Evolutionary conservation across 1,284 basidiomycete genomes (phyloP).

Genomic region (Ganoderma leucocontextum): DNA sequence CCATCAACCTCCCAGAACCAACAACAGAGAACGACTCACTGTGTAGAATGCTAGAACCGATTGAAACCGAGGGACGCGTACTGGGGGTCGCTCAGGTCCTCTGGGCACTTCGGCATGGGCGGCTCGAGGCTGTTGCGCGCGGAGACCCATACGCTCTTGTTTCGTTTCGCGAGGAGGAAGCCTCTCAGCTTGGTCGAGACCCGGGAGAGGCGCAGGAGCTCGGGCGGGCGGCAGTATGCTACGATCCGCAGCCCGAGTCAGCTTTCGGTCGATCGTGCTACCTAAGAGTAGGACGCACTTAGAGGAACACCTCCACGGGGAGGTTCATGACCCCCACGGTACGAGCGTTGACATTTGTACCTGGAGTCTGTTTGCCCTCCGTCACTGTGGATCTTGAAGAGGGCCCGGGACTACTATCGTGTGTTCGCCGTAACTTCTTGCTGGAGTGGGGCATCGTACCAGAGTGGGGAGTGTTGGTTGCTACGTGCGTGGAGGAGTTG

Average conservation of each 20-base stretch:
- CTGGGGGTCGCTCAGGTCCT: constrained; percentile 6
- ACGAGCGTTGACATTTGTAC: constrained; percentile 3
- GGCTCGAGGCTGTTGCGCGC: constrained; percentile 10
- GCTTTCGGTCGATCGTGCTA: not conserved
- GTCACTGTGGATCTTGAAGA: too few species aligned
- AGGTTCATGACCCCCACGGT: constrained; percentile 25
- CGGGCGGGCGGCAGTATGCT: constrained; percentile 38
- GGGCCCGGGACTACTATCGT: too few species aligned
- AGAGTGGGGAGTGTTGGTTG: too few species aligned
- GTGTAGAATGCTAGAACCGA: not conserved
- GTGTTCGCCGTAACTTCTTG: too few species aligned
- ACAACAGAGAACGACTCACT: not conserved
- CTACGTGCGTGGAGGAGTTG: too few species aligned
- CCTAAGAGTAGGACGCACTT: constrained; percentile 19
- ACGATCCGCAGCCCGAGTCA: constrained; percentile 36
- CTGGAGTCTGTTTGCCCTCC: too few species aligned
- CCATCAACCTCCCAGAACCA: not conserved
- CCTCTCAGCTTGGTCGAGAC: not conserved
- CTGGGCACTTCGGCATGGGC: constrained; percentile 1
- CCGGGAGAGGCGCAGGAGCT: constrained; percentile 34
- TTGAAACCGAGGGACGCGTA: constrained; percentile 17
- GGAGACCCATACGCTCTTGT: constrained; percentile 7
- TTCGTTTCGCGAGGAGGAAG: not conserved
- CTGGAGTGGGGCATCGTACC: too few species aligned
- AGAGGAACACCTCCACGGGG: constrained; percentile 31